phyloP scores from a whole-genome alignment of 441 rosid genomes.

The Viola pubescens region DNA sequence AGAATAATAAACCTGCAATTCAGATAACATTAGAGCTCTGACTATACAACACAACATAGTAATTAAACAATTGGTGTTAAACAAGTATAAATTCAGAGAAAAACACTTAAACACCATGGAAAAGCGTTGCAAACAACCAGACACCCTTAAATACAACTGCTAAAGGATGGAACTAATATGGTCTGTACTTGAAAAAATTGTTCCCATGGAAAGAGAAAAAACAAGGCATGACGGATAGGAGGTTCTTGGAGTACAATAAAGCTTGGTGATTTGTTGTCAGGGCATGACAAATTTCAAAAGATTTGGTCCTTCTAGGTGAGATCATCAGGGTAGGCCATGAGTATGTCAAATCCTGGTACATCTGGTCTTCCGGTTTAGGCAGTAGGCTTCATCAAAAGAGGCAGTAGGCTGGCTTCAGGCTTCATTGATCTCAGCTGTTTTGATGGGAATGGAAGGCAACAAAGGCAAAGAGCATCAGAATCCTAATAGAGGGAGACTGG shows the following conservation, averaged over 20 bases:
- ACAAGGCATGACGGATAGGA: constrained; percentile 39
- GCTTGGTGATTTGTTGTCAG: constrained; percentile 61
- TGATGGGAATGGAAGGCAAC: constrained; percentile 72
- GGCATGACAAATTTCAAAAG: constrained; percentile 45
- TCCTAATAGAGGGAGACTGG: constrained; percentile 49
- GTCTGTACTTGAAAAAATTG: constrained; percentile 29
- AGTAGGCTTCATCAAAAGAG: constrained; percentile 61
- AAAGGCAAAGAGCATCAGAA: constrained; percentile 71
- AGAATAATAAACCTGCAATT: constrained; percentile 15
- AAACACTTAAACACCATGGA: background rate
- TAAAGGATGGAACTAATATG: constrained; percentile 35
- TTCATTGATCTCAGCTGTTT: constrained; percentile 83
- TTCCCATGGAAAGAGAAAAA: constrained; percentile 34
- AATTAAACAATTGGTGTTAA: constrained; percentile 8
- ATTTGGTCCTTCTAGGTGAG: constrained; percentile 61
- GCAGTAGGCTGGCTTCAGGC: constrained; percentile 91
- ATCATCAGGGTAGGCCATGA: constrained; percentile 76
- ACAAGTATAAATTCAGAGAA: constrained; percentile 9
- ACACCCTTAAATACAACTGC: constrained; percentile 34
- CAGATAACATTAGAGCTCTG: constrained; percentile 10
- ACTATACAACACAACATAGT: constrained; percentile 1
- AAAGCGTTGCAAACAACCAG: too few species aligned
- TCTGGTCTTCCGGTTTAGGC: constrained; percentile 88
- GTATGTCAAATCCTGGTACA: constrained; percentile 63
- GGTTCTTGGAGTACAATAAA: constrained; percentile 59